These are phyloP conservation scores for Gossypium raimondii DNA, from an alignment of 345 rosid species.

Conservation along the genomic window DNA sequence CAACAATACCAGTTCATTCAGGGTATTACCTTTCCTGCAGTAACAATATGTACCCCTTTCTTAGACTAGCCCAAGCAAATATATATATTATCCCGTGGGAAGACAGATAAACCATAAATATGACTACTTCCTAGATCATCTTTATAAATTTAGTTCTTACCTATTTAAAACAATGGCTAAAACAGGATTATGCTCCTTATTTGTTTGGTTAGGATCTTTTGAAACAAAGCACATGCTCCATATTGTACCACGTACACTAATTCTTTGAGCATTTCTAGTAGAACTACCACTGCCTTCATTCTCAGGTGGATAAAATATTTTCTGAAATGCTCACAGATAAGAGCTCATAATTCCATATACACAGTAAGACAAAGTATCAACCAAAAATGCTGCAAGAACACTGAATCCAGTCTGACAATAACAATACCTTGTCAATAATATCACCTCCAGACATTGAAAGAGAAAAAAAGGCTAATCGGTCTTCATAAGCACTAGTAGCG, in stretches of 20 bases:
- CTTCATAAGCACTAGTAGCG: slow-evolving; percentile 86
- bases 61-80: slow-evolving; percentile 26
- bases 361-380: slow-evolving; percentile 6
- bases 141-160: slow-evolving; percentile 43
- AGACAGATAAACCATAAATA: slow-evolving; percentile 18
- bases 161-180: slow-evolving; percentile 86
- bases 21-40: slow-evolving; percentile 60
- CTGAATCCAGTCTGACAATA: slow-evolving; percentile 16
- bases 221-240: slow-evolving; percentile 99
- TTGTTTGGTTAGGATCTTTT: slow-evolving; percentile 39
- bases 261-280: slow-evolving; percentile 37
- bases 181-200: slow-evolving; percentile 67
- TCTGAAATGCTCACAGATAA: slow-evolving; percentile 42
- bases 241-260: slow-evolving; percentile 64
- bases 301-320: slow-evolving; percentile 72
- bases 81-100: background rate
- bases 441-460: slow-evolving; percentile 61
- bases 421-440: slow-evolving; percentile 61
- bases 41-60: slow-evolving; percentile 21
- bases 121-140: slow-evolving; percentile 18
- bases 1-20: slow-evolving; percentile 66
- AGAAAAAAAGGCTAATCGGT: slow-evolving; percentile 72
- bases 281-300: slow-evolving; percentile 39
- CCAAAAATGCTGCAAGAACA: background rate
- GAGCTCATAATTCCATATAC: slow-evolving; percentile 12